A percentile compares a stretch with the other conserved stretches of the same genome.
These are phyloP conservation scores for Ogataea pini DNA, from an alignment of 805 yeast species.

Conservation along the genomic window DNA sequence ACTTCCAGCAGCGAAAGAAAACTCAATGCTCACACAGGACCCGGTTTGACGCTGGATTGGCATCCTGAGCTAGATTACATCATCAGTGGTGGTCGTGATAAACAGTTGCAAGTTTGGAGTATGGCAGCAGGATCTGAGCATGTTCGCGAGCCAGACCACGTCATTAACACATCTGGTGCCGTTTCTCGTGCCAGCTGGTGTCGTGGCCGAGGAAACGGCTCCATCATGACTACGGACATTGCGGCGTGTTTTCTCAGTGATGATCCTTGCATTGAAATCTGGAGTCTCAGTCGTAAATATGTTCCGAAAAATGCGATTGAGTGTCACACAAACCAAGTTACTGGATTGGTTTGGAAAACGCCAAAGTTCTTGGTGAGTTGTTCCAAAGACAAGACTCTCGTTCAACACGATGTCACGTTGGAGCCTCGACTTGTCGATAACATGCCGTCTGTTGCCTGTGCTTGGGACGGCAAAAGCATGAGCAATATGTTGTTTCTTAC, in stretches of 20 bases:
- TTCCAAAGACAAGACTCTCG: constrained; percentile 50
- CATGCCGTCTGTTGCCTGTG: constrained; percentile 49
- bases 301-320: constrained; percentile 63
- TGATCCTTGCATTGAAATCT: constrained; percentile 68
- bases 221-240: constrained; percentile 59
- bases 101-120: constrained; percentile 77
- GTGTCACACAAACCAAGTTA: constrained; percentile 48
- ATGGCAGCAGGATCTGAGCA: constrained; percentile 42
- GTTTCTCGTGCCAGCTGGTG: constrained; percentile 77
- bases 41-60: constrained; percentile 86
- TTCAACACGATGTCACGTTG: constrained; percentile 47
- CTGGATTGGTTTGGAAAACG: constrained; percentile 59
- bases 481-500: constrained; percentile 52
- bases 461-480: constrained; percentile 55
- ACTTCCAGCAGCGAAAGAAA: constrained; percentile 64
- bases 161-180: constrained; percentile 73
- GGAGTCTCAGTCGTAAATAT: constrained; percentile 68
- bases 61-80: constrained; percentile 82
- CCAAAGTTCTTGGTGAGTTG: constrained; percentile 48
- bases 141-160: constrained; percentile 60
- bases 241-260: constrained; percentile 75
- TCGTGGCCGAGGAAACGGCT: constrained; percentile 40
- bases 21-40: constrained; percentile 87
- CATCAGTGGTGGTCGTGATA: constrained; percentile 92
- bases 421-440: constrained; percentile 50